phyloP scores from a whole-genome alignment of 1,139 yeast species.

The Kurtzmaniella natalensis region DNA sequence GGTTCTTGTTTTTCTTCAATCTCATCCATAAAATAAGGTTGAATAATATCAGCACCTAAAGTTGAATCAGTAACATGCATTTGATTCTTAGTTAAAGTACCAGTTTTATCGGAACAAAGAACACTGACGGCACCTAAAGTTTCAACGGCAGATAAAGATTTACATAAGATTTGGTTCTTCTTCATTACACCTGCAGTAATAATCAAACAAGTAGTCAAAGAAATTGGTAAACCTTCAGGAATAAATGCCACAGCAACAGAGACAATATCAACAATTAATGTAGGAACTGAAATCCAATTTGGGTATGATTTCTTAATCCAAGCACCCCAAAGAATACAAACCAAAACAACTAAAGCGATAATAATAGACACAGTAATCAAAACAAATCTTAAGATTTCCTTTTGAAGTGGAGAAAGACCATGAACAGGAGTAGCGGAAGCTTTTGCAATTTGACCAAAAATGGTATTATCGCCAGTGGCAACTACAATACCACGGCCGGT shows the following conservation, averaged over 20 bases:
- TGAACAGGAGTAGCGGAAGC: constrained; percentile 26
- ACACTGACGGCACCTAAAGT: constrained; percentile 34
- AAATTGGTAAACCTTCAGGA: constrained; percentile 35
- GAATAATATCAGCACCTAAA: constrained; percentile 16
- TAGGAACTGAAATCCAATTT: constrained; percentile 30
- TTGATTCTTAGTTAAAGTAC: constrained; percentile 31
- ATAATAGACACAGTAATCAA: constrained; percentile 18
- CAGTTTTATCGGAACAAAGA: constrained; percentile 33
- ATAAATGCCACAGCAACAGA: constrained; percentile 31
- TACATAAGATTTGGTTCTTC: constrained; percentile 25
- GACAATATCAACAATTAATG: constrained; percentile 29
- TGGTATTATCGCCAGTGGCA: constrained; percentile 27
- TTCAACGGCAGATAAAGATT: constrained; percentile 27
- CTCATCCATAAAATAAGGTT: constrained; percentile 1
- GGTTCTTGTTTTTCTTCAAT: constrained; percentile 4
- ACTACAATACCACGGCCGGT: constrained; percentile 29
- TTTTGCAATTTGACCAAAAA: constrained; percentile 31
- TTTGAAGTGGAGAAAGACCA: constrained; percentile 29
- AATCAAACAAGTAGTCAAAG: constrained; percentile 30
- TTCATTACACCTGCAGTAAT: constrained; percentile 29
- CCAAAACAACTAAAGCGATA: constrained; percentile 19
- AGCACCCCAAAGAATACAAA: constrained; percentile 42
- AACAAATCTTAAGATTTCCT: constrained; percentile 28
- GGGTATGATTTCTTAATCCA: constrained; percentile 29
- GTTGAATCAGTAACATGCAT: constrained; percentile 26